Percentiles rank a stretch among this genome's conserved stretches.
These are phyloP conservation scores for Eucalyptus sp. DNA, from an alignment of 345 rosid genomes.

Conservation along the genomic window DNA sequence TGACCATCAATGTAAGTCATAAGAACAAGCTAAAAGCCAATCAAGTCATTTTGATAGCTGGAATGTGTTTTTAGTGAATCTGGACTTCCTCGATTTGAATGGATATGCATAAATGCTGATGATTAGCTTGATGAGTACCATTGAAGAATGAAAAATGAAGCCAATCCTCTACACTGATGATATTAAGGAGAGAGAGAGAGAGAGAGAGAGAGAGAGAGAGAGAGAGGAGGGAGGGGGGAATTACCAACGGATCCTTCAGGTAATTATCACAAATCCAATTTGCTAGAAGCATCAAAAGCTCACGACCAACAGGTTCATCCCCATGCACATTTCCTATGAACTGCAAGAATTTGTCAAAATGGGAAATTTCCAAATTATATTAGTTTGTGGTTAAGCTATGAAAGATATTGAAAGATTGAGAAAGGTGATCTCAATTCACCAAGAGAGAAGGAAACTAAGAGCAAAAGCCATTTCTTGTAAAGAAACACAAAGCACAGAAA, in stretches of 20 bases:
- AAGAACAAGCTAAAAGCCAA: neutral
- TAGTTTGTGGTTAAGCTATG: neutral
- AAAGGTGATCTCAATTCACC: neutral
- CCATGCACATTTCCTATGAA: slow-evolving; percentile 95
- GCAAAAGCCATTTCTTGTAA: neutral
- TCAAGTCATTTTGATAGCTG: neutral
- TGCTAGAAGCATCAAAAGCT: slow-evolving; percentile 64
- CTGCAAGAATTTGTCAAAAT: slow-evolving; percentile 17
- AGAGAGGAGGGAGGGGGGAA: neutral
- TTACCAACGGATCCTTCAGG: slow-evolving; percentile 66
- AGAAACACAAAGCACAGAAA: neutral
- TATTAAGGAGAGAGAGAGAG: neutral
- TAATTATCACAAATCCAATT: slow-evolving; percentile 94
- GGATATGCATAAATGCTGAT: neutral
- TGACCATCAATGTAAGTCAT: neutral
- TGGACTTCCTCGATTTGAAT: neutral
- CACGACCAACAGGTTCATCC: slow-evolving; percentile 95
- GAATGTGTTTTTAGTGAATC: neutral
- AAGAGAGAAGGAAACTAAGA: neutral
- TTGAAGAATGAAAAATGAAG: neutral
- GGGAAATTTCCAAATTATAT: neutral
- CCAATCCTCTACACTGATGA: neutral
- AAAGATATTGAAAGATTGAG: neutral
- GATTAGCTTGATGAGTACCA: neutral
- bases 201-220: neutral